Base-by-base conservation (phyloP, 805 yeast species). In the Suhomyces canberraensis region DNA sequence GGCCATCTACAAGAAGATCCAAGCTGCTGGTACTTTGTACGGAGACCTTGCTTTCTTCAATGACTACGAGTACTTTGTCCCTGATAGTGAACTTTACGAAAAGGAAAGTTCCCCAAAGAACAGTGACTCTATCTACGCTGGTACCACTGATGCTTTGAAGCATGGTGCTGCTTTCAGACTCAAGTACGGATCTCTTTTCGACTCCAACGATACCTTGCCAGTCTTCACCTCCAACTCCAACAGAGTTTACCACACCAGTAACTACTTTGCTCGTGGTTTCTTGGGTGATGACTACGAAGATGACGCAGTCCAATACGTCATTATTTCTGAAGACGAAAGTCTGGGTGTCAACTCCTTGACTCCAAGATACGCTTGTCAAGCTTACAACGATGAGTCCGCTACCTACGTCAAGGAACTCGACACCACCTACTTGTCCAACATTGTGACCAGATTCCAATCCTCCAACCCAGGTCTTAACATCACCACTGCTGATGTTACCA, bases 201-300 rank as follows among this genome's bases (percentile, higher is more conserved):
- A 65, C 30, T 53, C 51, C 2, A 51, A 56, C 29, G 28, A 57
- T 3, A 40, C 50, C 3, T 53, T 79, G 20, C 78, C 76, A 4
- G 63, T 82, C 24, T 81, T 79, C 51, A 54, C 79, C 4, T 72
- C 82, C 8, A 75, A 75, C 33, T 71, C 75, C 33, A 69, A 71
- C 41, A 67, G 88, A 42, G 76, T 76, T 19, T 69, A 71, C 41
- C 76, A 72, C 40, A 73, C 83, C 26, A 73, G 83, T 3, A 52
- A 64, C 18, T 61, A 66, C 45, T 81, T 80, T 51, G 78, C 81
- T 7, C 62, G 72, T 44, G 88, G 86, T 0, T 80, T 82, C 56
- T 63, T 76, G 48, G 73, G 74, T 9, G 64, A 63, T 38, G 60
- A 66, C 39, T 69, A 61, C 51, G 52, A 66, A 15, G 54, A 54